Evolutionary conservation across 805 yeast genomes (phyloP).

Genomic region (Saccharomycopsis lassenensis): DNA sequence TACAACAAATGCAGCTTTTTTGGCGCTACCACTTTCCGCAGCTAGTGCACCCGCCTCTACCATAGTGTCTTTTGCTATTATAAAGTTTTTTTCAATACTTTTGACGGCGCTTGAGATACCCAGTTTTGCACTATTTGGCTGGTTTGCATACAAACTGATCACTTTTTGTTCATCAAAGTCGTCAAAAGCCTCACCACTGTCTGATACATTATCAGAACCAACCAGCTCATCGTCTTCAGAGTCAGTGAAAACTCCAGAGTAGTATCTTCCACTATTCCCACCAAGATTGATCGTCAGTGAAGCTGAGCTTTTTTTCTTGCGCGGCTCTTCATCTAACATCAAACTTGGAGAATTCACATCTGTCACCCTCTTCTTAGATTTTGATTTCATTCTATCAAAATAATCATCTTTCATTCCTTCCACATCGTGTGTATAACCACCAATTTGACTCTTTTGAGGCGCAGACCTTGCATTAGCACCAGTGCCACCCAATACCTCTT

Average conservation of each 20-base stretch:
- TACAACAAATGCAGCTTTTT: constrained; percentile 54
- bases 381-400: constrained; percentile 9
- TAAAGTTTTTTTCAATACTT: constrained; percentile 58
- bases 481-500: constrained; percentile 65
- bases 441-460: constrained; percentile 9
- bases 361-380: constrained; percentile 9
- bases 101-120: constrained; percentile 70
- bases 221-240: constrained; percentile 21
- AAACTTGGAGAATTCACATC: too few relatives aligned
- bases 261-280: constrained; percentile 8
- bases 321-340: background rate
- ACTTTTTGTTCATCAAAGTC: constrained; percentile 27
- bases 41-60: constrained; percentile 49
- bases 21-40: constrained; percentile 52
- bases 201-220: constrained; percentile 15
- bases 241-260: constrained; percentile 19
- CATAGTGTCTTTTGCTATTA: constrained; percentile 54
- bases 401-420: constrained; percentile 2
- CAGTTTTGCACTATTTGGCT: constrained; percentile 58
- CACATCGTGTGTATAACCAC: constrained; percentile 1
- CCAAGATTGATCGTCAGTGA: background rate
- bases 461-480: constrained; percentile 42
- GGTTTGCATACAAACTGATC: constrained; percentile 73
- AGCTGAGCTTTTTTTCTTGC: background rate
- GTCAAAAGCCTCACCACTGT: constrained; percentile 19